phyloP scores from a whole-genome alignment of 768 basidiomycete species.

The Neoboletus brunneissimus region DNA sequence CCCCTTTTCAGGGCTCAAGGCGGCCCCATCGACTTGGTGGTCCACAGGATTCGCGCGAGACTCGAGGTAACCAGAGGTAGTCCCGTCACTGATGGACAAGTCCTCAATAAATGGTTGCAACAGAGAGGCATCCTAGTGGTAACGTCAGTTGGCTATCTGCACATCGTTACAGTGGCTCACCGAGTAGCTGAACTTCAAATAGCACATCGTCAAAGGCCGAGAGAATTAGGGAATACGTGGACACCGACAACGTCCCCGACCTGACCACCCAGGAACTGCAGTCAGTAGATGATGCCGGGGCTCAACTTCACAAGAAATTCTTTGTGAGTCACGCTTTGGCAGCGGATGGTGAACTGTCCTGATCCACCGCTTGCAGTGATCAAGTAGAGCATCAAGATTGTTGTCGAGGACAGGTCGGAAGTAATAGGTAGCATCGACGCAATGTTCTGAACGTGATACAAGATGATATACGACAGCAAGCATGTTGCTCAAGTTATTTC shows the following conservation, averaged over 20 bases:
- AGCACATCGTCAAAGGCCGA: background rate
- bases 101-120: background rate
- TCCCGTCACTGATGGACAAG: conserved; percentile 1
- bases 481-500: background rate
- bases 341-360: background rate
- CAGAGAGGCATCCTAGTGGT: conserved; percentile 1
- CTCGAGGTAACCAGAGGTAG: background rate
- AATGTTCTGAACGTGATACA: background rate
- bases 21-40: background rate
- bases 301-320: background rate
- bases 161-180: background rate
- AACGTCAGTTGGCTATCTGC: background rate
- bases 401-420: background rate
- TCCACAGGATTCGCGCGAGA: background rate
- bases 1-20: background rate
- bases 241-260: conserved; percentile 2
- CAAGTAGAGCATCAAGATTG: background rate
- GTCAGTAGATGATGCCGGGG: background rate
- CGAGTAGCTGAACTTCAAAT: background rate
- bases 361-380: background rate
- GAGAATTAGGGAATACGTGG: background rate
- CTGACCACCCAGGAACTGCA: conserved; percentile 2
- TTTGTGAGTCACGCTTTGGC: background rate
- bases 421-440: background rate
- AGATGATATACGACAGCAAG: background rate